phyloP scores from a whole-genome alignment of 768 basidiomycete genomes.

The Phallus indusiatus region DNA sequence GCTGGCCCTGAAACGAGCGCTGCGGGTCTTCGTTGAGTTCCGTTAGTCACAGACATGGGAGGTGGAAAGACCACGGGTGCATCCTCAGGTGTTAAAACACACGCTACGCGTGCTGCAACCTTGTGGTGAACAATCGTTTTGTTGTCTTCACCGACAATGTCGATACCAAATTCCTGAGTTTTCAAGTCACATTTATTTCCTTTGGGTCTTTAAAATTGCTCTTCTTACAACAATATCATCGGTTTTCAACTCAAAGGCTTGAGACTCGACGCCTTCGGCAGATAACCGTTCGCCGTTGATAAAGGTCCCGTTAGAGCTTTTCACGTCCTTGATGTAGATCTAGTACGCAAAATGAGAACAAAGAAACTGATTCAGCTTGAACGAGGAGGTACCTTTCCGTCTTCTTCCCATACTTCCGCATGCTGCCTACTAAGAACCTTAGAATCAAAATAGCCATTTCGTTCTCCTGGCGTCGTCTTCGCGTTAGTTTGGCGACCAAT shows the following conservation, averaged over 20 bases:
- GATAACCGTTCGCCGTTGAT: slow-evolving; percentile 93
- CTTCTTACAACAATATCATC: slow-evolving; percentile 87
- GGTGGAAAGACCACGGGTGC: slow-evolving; percentile 43
- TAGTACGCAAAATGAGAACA: slow-evolving; percentile 20
- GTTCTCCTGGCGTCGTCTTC: slow-evolving; percentile 82
- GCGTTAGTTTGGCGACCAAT: slow-evolving; percentile 95
- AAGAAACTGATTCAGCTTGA: background rate
- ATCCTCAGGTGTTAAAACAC: slow-evolving; percentile 82
- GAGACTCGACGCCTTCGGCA: slow-evolving; percentile 81
- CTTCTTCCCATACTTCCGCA: slow-evolving; percentile 96
- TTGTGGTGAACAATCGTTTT: slow-evolving; percentile 98
- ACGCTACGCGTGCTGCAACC: slow-evolving; percentile 89
- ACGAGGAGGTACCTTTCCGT: slow-evolving; percentile 54
- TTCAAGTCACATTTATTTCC: background rate
- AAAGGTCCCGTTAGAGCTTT: slow-evolving; percentile 96
- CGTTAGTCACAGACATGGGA: slow-evolving; percentile 25
- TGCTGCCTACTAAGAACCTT: slow-evolving; percentile 92
- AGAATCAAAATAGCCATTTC: slow-evolving; percentile 95
- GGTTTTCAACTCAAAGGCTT: slow-evolving; percentile 87
- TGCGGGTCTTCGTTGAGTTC: slow-evolving; percentile 26
- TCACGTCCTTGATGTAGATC: slow-evolving; percentile 98
- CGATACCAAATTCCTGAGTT: slow-evolving; percentile 92
- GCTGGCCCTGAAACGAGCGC: slow-evolving; percentile 13
- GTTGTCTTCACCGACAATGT: slow-evolving; percentile 98
- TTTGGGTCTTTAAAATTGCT: background rate